Conservation (phyloP, 2,329 filamentous ascomycete genomes). For the Cladosporium sphaerospermum region DNA sequence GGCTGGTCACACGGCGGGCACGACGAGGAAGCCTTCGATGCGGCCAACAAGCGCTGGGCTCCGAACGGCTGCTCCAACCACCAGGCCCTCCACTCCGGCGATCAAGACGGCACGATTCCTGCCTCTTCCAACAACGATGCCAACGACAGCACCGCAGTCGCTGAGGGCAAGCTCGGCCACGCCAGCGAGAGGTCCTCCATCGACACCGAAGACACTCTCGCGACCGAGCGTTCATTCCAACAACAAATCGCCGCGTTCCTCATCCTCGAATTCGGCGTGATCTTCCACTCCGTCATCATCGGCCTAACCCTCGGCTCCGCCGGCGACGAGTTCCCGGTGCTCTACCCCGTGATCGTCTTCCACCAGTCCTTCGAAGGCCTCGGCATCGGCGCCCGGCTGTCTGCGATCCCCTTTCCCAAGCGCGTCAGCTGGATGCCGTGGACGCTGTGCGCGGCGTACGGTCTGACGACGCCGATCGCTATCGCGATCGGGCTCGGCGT, state of each 20-base stretch:
- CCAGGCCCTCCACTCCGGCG: conserved; percentile 37
- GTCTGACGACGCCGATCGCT: conserved; percentile 74
- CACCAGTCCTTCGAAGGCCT: conserved; percentile 93
- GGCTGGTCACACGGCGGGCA: conserved; percentile 29
- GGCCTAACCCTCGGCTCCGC: conserved; percentile 68
- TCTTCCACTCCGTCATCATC: conserved; percentile 65
- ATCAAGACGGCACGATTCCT: conserved; percentile 30
- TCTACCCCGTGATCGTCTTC: conserved; percentile 66
- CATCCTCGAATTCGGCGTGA: conserved; percentile 91
- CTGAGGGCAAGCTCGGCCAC: conserved; percentile 10
- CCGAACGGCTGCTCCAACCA: conserved; percentile 26
- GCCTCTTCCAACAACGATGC: background rate
- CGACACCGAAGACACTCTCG: background rate
- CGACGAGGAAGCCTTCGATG: conserved; percentile 17
- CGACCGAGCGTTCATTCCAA: conserved; percentile 45
- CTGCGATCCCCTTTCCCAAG: conserved; percentile 68
- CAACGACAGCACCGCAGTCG: conserved; percentile 5
- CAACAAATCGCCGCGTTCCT: conserved; percentile 81
- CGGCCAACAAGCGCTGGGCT: conserved; percentile 20
- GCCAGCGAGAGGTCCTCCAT: conserved; percentile 11
- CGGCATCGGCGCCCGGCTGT: conserved; percentile 78
- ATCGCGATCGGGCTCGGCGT: conserved; percentile 79
- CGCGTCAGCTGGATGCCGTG: conserved; percentile 69
- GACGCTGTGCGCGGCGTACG: conserved; percentile 63
- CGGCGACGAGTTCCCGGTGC: conserved; percentile 52